Conservation (phyloP, 2,329 filamentous ascomycete genomes). For the Acephala macrosclerotiorum region DNA sequence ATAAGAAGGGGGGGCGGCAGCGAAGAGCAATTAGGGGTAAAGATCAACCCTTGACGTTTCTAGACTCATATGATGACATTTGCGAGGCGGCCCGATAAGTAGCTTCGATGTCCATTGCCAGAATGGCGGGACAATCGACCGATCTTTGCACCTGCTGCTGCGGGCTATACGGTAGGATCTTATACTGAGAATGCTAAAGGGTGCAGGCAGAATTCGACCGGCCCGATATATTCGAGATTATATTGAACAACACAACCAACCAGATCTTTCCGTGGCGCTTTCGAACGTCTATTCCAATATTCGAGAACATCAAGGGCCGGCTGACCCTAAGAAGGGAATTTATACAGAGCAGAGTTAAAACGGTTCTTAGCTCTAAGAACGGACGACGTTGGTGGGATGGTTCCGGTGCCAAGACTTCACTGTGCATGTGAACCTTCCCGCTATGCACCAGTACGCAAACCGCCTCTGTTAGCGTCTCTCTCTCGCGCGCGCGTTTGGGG, state of each 20-base stretch:
- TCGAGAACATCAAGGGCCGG: neutral
- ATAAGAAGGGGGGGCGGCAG: constrained; percentile 6
- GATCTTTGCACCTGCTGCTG: neutral
- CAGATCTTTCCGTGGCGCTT: neutral
- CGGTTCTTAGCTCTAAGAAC: too few species aligned
- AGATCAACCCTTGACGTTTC: constrained; percentile 5
- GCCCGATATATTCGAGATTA: neutral
- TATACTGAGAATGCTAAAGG: neutral
- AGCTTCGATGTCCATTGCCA: constrained; percentile 8
- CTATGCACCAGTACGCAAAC: neutral
- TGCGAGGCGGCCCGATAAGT: constrained; percentile 8
- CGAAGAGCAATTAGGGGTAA: constrained; percentile 9
- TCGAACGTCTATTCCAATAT: neutral
- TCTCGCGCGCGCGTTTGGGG: constrained; percentile 5
- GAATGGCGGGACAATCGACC: constrained; percentile 10
- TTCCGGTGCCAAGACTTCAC: neutral
- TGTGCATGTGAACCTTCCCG: neutral
- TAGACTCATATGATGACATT: constrained; percentile 9
- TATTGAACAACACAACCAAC: neutral
- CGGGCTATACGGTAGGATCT: neutral
- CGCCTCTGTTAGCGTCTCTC: neutral
- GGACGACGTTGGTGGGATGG: neutral
- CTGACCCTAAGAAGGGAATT: neutral
- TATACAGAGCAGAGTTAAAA: neutral
- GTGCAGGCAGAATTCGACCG: neutral